phyloP scores from a whole-genome alignment of 2,329 filamentous ascomycete genomes.

The Pseudogymnoascus sp. region DNA sequence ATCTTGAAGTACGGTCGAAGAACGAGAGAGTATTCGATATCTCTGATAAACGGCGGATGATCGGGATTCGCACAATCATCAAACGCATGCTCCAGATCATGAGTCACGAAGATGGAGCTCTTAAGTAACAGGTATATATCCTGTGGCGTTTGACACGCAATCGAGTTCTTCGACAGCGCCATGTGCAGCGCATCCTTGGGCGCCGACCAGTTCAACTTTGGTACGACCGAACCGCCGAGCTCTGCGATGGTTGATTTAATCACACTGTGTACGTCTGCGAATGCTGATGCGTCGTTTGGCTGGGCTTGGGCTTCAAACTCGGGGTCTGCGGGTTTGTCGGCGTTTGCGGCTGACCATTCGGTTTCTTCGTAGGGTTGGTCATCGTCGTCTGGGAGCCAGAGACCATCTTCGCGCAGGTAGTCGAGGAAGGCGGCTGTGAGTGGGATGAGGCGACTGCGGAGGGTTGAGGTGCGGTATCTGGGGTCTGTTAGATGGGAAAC shows the following conservation, averaged over 20 bases:
- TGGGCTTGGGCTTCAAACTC: slow-evolving; percentile 11
- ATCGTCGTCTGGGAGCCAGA: slow-evolving; percentile 64
- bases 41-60: slow-evolving; percentile 20
- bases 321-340: slow-evolving; percentile 33
- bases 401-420: slow-evolving; percentile 88
- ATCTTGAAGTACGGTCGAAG: slow-evolving; percentile 81
- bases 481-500: slow-evolving; percentile 2
- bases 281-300: slow-evolving; percentile 24
- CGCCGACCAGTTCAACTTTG: slow-evolving; percentile 95
- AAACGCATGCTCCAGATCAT: slow-evolving; percentile 89
- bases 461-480: slow-evolving; percentile 69
- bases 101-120: slow-evolving; percentile 86
- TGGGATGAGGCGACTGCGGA: slow-evolving; percentile 78
- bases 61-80: slow-evolving; percentile 53
- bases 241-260: slow-evolving; percentile 72
- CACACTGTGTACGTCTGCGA: slow-evolving; percentile 64
- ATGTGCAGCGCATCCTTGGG: slow-evolving; percentile 97
- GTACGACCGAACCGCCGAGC: slow-evolving; percentile 76
- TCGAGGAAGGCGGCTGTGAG: slow-evolving; percentile 66
- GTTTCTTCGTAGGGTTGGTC: slow-evolving; percentile 21
- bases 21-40: slow-evolving; percentile 50
- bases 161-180: slow-evolving; percentile 70
- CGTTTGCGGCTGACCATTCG: slow-evolving; percentile 34
- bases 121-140: slow-evolving; percentile 93
- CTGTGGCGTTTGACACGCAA: slow-evolving; percentile 80